Evolutionary conservation across 257 asterid genomes (phyloP), one percentile per base, ranked within the genome.

Genomic region (Thymus quinquecostatus): DNA sequence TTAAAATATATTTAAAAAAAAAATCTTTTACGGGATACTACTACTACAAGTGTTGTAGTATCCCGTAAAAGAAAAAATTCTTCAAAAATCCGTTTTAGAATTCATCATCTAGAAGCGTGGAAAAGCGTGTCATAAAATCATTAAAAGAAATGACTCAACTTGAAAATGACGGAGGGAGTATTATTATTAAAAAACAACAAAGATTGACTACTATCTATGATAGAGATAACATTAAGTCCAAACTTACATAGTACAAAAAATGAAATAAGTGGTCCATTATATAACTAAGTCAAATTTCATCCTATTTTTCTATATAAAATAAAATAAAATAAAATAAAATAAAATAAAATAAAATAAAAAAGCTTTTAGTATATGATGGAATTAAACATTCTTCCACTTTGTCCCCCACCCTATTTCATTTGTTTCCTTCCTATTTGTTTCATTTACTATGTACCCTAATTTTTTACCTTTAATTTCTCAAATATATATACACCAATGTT

Each of bases 301-400:
- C 29, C 67, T 53, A 41, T 59, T 64, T 61, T 64, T 70, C 60
- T 58, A 8, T 21, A 21, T 21, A 21, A 21, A 21, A 21, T 21
- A 21, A 21, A 21, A 21, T 21, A 21, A 21, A 21, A 21, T 21
- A 21, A 21, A 21, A 21, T 21, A 21, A 21, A 21, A 21, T 21
- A 21, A 21, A 21, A 21, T 21, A 21, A 21, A 21, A 21, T 21
- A 21, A 21, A 21, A 21, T 21, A 21, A 21, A 21, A 21, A 21
- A 21, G 21, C 21, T 59, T 48, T 41, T 71, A 82, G 85, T 76
- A 71, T 73, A 80, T 75, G 91, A 87, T 89, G 83, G 83, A 75
- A 77, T 85, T 69, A 89, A 38, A 86, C 89, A 87, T 91, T 86
- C 97, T 78, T 82, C 87, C 96, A 85, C 88, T 89, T 85, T 91